Conservation (phyloP, 2,329 filamentous ascomycete species). For the Biscogniauxia marginata region DNA sequence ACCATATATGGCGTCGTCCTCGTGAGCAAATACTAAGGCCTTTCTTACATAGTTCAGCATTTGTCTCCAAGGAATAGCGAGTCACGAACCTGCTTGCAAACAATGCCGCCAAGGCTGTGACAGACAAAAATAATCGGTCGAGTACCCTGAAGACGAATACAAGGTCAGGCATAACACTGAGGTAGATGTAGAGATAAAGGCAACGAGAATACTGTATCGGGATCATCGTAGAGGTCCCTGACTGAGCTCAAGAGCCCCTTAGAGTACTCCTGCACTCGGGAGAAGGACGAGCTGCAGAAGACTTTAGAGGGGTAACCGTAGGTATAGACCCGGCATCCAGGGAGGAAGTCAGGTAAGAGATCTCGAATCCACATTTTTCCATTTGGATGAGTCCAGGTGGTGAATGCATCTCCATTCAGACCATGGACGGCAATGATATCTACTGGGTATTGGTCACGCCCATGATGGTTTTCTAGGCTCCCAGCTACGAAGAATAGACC, state of each 20-base stretch:
- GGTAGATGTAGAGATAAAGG: not conserved
- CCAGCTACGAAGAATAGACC: not conserved
- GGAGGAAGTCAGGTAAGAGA: conserved; percentile 18
- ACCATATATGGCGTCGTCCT: conserved; percentile 11
- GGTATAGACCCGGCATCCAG: conserved; percentile 24
- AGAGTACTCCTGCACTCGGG: conserved; percentile 16
- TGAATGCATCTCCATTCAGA: conserved; percentile 19
- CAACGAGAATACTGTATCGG: conserved; percentile 2
- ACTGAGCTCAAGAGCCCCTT: conserved; percentile 13
- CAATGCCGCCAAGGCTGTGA: conserved; percentile 31
- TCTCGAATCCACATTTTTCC: conserved; percentile 22
- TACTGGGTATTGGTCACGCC: conserved; percentile 8
- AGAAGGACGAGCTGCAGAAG: conserved; percentile 9
- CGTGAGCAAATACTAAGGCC: conserved; percentile 23
- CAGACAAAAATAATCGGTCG: conserved; percentile 28
- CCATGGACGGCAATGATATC: conserved; percentile 25
- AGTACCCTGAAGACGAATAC: not conserved
- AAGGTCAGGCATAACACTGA: conserved; percentile 10
- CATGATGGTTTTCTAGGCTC: not conserved
- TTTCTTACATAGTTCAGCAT: conserved; percentile 2
- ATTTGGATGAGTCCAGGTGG: conserved; percentile 19
- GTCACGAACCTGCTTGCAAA: conserved; percentile 27
- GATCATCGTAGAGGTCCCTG: conserved; percentile 10
- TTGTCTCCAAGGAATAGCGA: not conserved
- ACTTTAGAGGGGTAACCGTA: conserved; percentile 23